Evolutionary conservation across 352 stramenopile species (phyloP), one percentile per base, ranked within the genome.

Genomic region (Phytopythium delawarense): DNA sequence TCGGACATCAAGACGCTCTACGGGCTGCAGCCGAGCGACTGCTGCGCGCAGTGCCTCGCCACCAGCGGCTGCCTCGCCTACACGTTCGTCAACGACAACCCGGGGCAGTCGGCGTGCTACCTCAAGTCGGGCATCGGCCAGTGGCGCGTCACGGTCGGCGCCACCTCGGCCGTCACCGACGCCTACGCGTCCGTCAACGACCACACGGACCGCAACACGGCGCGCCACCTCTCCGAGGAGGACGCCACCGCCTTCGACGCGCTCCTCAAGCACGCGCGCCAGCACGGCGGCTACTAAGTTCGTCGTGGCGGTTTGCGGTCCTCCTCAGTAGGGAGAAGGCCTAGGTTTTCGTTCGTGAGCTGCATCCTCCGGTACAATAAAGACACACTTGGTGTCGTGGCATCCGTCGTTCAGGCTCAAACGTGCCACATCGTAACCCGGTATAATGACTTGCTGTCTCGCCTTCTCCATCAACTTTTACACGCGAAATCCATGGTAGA

Each of bases 11-110:
- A 70, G 55, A 70, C 66, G 4, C 51, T 81, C 25, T 72, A 75
- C 52, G 63, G 66, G 5, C 59, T 79, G 16, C 44, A 66, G 37
- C 68, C 74, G 40, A 66, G 40, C 34, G 71, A 79, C 12, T 87
- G 75, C 57, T 82, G 77, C 49, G 61, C 54, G 1, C 45, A 69
- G 54, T 81, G 74, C 54, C 50, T 67, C 25, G 66, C 39, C 16
- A 83, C 71, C 20, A 35, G 34, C 18, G 74, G 67, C 23, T 81
- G 76, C 56, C 67, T 78, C 42, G 76, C 69, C 32, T 82, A 85
- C 74, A 82, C 76, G 18, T 85, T 79, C 55, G 51, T 77, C 59
- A 83, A 81, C 67, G 59, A 54, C 52, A 70, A 76, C 40, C 58
- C 68, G 8, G 65, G 68, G 15, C 63, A 64, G 62, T 63, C 68